phyloP scores from a whole-genome alignment of 1,284 basidiomycete species.

The Malassezia psittaci region DNA sequence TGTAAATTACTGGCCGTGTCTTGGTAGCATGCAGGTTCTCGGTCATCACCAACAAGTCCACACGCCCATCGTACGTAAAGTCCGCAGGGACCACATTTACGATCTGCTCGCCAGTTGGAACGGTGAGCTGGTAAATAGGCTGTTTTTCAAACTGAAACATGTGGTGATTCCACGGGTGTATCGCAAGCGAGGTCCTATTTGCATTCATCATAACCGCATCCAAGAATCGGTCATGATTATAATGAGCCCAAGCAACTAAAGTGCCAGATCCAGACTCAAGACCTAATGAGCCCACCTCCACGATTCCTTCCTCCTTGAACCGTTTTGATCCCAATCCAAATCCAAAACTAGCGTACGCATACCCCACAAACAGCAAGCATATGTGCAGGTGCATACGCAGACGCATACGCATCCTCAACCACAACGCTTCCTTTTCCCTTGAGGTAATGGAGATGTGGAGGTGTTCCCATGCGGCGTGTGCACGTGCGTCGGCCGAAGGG shows the following conservation, averaged over 20 bases:
- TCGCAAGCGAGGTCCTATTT: conserved; percentile 62
- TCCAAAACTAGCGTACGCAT: conserved; percentile 18
- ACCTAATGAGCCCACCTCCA: conserved; percentile 71
- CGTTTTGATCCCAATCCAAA: conserved; percentile 52
- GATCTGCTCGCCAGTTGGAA: conserved; percentile 32
- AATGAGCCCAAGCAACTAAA: conserved; percentile 82
- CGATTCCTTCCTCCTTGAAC: conserved; percentile 73
- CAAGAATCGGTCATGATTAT: conserved; percentile 70
- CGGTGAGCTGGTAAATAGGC: conserved; percentile 46
- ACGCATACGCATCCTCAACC: no score
- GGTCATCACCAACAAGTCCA: conserved; percentile 77
- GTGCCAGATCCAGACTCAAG: conserved; percentile 58
- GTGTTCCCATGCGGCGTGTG: no score
- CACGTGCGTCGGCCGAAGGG: conserved; percentile 12
- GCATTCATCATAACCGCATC: conserved; percentile 68
- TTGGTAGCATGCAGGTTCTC: conserved; percentile 48
- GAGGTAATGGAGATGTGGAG: no score
- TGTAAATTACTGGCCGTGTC: conserved; percentile 16
- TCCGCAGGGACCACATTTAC: conserved; percentile 79
- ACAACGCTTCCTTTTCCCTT: no score
- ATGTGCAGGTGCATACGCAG: no score
- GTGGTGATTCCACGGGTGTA: conserved; percentile 72
- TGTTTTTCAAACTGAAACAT: conserved; percentile 56
- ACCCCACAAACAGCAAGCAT: no score
- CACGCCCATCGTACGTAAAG: conserved; percentile 77